A percentile compares a stretch with the other conserved stretches of the same genome.
These are phyloP conservation scores for Phylloporus arenicola DNA, from an alignment of 768 basidiomycete genomes.

Conservation along the genomic window DNA sequence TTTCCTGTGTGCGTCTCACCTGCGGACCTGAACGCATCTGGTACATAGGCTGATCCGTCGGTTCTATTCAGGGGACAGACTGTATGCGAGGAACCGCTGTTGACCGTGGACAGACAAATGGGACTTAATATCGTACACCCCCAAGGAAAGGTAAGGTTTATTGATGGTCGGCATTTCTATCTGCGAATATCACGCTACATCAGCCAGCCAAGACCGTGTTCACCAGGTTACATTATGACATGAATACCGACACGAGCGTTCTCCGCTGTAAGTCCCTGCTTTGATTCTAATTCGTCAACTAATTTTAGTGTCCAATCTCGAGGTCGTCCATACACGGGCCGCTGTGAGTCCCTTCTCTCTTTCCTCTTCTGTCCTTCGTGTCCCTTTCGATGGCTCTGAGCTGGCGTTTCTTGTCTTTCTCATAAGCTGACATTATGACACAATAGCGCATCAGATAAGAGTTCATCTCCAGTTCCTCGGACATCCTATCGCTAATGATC, in stretches of 20 bases:
- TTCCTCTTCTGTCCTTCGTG: not conserved
- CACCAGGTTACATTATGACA: conserved; percentile 75
- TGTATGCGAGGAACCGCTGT: conserved; percentile 77
- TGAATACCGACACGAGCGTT: conserved; percentile 75
- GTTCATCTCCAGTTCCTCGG: conserved; percentile 96
- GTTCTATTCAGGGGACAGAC: conserved; percentile 57
- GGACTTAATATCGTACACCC: conserved; percentile 95
- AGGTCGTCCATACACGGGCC: conserved; percentile 88
- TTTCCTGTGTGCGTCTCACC: conserved; percentile 72
- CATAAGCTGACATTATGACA: conserved; percentile 5
- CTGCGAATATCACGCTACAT: not conserved
- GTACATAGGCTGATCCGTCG: not conserved
- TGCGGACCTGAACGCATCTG: not conserved
- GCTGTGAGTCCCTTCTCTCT: conserved; percentile 55
- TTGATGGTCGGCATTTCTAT: not conserved
- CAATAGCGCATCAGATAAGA: conserved; percentile 88
- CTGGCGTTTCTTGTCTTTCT: not conserved
- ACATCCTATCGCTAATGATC: conserved; percentile 91
- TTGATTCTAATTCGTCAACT: not conserved
- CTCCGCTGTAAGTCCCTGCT: conserved; percentile 59
- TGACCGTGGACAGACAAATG: conserved; percentile 95
- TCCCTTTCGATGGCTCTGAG: not conserved
- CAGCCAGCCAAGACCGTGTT: conserved; percentile 90
- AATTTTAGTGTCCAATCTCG: conserved; percentile 1
- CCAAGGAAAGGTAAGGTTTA: conserved; percentile 71